Evolutionary conservation across 73 alveolate genomes (phyloP).

Genomic region (Paramecium octaurelia): DNA sequence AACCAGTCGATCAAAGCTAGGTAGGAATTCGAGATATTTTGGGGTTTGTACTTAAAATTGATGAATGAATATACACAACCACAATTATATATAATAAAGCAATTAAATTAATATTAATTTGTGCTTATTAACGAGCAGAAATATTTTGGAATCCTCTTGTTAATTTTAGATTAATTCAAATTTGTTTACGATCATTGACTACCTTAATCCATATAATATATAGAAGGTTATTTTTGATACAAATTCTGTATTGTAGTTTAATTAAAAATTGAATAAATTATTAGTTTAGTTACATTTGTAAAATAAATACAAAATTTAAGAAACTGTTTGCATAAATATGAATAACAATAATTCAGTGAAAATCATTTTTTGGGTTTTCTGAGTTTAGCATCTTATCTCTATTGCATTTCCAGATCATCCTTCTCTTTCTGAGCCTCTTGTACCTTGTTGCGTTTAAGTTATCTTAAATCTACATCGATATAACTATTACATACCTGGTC

Average conservation of each 20-base stretch:
- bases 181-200: no score
- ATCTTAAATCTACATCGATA: background rate
- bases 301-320: background rate
- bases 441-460: slow-evolving; percentile 16
- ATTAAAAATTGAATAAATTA: no score
- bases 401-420: slow-evolving; percentile 27
- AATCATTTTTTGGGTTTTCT: slow-evolving; percentile 38
- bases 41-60: slow-evolving; percentile 13
- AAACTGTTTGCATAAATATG: background rate
- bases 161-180: background rate
- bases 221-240: no score
- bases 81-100: background rate
- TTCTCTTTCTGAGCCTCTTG: slow-evolving; percentile 40
- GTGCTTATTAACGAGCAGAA: background rate
- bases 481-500: background rate
- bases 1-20: background rate
- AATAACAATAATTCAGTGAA: slow-evolving; percentile 3
- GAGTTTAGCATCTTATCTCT: slow-evolving; percentile 56
- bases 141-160: background rate
- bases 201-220: no score
- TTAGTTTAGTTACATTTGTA: no score
- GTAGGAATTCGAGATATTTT: slow-evolving; percentile 12
- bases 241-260: no score
- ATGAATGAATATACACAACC: background rate
- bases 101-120: background rate